Conservation (phyloP, 2,329 filamentous ascomycete genomes). For the Huntiella savannae region DNA sequence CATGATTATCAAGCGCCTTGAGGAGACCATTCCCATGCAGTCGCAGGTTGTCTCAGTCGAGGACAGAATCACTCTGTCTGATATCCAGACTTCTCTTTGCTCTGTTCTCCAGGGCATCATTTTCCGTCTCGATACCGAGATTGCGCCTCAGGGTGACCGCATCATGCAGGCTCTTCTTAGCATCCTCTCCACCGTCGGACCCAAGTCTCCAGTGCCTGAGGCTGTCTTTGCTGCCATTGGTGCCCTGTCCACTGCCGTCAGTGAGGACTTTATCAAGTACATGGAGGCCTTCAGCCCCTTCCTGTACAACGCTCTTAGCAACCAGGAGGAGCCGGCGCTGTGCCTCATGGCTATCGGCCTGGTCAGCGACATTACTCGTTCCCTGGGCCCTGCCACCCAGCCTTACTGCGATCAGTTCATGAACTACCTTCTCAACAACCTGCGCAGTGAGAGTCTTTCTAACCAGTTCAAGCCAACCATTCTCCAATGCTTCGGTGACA, state of each 20-base stretch:
- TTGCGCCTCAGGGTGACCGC: conserved; percentile 72
- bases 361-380: conserved; percentile 88
- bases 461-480: conserved; percentile 98
- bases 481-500: conserved; percentile 92
- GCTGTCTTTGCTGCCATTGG: conserved; percentile 84
- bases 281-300: conserved; percentile 91
- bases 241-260: conserved; percentile 74
- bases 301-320: conserved; percentile 82
- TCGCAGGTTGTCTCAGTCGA: conserved; percentile 90
- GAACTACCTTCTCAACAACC: conserved; percentile 88
- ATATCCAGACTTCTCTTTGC: conserved; percentile 91
- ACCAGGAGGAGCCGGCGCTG: conserved; percentile 84
- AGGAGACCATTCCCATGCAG: conserved; percentile 78
- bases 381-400: conserved; percentile 73
- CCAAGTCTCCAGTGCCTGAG: conserved; percentile 88
- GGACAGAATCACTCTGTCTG: conserved; percentile 85
- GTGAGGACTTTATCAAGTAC: conserved; percentile 88
- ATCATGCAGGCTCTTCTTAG: conserved; percentile 83
- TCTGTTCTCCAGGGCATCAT: conserved; percentile 86
- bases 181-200: conserved; percentile 55
- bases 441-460: conserved; percentile 67
- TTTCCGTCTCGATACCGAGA: conserved; percentile 75
- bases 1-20: conserved; percentile 75
- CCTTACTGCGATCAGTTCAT: conserved; percentile 95
- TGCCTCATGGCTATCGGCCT: conserved; percentile 96